phyloP scores from a whole-genome alignment of 352 stramenopile species.

The Globisporangium emineosum region DNA sequence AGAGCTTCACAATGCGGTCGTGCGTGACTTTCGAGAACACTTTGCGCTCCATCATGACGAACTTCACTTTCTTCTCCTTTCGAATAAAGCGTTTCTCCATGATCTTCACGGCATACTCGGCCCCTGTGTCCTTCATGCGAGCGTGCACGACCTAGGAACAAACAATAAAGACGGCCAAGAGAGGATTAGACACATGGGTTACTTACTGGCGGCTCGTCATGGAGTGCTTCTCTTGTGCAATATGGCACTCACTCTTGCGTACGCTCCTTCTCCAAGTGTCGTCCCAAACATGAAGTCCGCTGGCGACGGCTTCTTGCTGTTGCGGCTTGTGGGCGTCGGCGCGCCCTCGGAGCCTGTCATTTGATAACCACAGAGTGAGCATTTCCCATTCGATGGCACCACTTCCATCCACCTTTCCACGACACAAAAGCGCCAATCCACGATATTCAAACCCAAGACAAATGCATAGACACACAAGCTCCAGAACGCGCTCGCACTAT shows the following conservation, averaged over 20 bases:
- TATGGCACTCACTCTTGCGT: slow-evolving; percentile 56
- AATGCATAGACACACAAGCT: not conserved
- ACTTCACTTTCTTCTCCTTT: slow-evolving; percentile 91
- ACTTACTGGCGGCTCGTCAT: not conserved
- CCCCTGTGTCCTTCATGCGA: slow-evolving; percentile 85
- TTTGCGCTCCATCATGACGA: slow-evolving; percentile 91
- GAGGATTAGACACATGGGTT: not conserved
- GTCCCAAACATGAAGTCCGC: slow-evolving; percentile 89
- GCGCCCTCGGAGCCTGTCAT: slow-evolving; percentile 27
- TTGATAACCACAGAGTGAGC: not conserved
- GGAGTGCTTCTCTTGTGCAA: not conserved
- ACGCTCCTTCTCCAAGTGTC: slow-evolving; percentile 86
- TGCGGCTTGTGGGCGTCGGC: slow-evolving; percentile 29
- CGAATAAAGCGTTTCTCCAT: slow-evolving; percentile 91
- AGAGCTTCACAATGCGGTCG: slow-evolving; percentile 88
- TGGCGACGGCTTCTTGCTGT: slow-evolving; percentile 73
- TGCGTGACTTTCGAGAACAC: slow-evolving; percentile 88
- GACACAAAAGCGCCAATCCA: not conserved
- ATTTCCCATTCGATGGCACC: not conserved
- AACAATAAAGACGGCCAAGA: not conserved
- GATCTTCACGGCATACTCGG: slow-evolving; percentile 89
- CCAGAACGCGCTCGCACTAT: not conserved
- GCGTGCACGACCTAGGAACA: slow-evolving; percentile 67
- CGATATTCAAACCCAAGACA: not conserved
- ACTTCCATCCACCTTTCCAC: not conserved